These are phyloP conservation scores for Trichoderma gamsii DNA, from an alignment of 495 filamentous ascomycete genomes.

Conservation along the genomic window DNA sequence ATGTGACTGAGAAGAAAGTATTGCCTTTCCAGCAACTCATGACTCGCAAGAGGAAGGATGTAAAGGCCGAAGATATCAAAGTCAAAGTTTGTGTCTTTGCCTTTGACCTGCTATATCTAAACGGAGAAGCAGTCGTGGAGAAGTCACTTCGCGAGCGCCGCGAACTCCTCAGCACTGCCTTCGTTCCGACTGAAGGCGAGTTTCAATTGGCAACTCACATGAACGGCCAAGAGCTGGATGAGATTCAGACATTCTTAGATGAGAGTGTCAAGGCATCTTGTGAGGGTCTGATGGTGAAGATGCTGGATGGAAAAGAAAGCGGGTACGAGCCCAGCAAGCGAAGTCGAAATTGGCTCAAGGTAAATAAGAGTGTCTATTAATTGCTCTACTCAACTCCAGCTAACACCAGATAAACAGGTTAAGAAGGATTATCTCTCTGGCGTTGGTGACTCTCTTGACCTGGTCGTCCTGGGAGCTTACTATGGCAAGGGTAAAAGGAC, in stretches of 20 bases:
- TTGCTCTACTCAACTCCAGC: conserved; percentile 57
- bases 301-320: conserved; percentile 86
- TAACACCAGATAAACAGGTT: conserved; percentile 47
- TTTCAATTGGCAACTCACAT: conserved; percentile 85
- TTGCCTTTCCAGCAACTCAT: conserved; percentile 95
- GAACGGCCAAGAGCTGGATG: conserved; percentile 82
- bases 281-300: conserved; percentile 98
- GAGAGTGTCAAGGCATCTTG: conserved; percentile 91
- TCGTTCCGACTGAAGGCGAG: conserved; percentile 74
- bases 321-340: conserved; percentile 93
- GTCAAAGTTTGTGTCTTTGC: conserved; percentile 97
- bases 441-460: conserved; percentile 90
- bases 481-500: conserved; percentile 92
- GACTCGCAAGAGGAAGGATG: conserved; percentile 96
- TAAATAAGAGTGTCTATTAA: conserved; percentile 32
- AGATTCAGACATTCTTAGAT: conserved; percentile 87
- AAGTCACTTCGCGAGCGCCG: conserved; percentile 82
- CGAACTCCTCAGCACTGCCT: conserved; percentile 66
- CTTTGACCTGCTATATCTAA: conserved; percentile 90
- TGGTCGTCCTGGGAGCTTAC: conserved; percentile 94
- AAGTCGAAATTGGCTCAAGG: conserved; percentile 96
- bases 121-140: conserved; percentile 84
- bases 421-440: conserved; percentile 96
- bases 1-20: conserved; percentile 83
- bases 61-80: conserved; percentile 94